phyloP scores from a whole-genome alignment of 306 rosid genomes.

The Begonia fuchsioides region DNA sequence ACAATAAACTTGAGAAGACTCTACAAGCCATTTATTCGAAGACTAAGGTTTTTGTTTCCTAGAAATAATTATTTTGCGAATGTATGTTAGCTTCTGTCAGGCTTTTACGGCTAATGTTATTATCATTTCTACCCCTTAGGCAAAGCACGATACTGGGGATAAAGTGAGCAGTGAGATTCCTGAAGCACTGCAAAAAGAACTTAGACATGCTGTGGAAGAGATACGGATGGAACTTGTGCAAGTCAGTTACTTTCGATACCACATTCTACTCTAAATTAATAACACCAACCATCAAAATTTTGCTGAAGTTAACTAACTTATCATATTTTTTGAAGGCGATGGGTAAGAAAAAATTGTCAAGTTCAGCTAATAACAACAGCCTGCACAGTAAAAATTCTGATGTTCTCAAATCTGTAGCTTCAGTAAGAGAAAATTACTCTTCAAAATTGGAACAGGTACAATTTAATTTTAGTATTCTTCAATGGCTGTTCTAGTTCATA shows the following conservation, averaged over 20 bases:
- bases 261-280: slow-evolving; percentile 4
- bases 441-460: slow-evolving; percentile 68
- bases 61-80: background rate
- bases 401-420: slow-evolving; percentile 37
- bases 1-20: slow-evolving; percentile 39
- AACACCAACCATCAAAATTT: background rate
- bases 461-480: background rate
- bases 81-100: background rate
- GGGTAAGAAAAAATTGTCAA: slow-evolving; percentile 36
- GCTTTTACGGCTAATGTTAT: slow-evolving; percentile 13
- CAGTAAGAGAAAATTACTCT: slow-evolving; percentile 48
- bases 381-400: slow-evolving; percentile 28
- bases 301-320: slow-evolving; percentile 1
- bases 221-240: slow-evolving; percentile 48
- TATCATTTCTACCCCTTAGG: slow-evolving; percentile 30
- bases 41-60: slow-evolving; percentile 34
- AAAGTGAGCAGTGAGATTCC: slow-evolving; percentile 31
- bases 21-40: slow-evolving; percentile 34
- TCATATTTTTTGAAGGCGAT: slow-evolving; percentile 32
- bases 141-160: slow-evolving; percentile 21
- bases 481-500: background rate
- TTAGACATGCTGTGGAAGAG: slow-evolving; percentile 42
- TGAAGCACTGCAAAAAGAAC: slow-evolving; percentile 50
- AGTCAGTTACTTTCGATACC: slow-evolving; percentile 25
- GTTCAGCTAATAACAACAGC: slow-evolving; percentile 20